Evolutionary conservation across 306 rosid species (phyloP).

Genomic region (Hippophae gyantsensis): DNA sequence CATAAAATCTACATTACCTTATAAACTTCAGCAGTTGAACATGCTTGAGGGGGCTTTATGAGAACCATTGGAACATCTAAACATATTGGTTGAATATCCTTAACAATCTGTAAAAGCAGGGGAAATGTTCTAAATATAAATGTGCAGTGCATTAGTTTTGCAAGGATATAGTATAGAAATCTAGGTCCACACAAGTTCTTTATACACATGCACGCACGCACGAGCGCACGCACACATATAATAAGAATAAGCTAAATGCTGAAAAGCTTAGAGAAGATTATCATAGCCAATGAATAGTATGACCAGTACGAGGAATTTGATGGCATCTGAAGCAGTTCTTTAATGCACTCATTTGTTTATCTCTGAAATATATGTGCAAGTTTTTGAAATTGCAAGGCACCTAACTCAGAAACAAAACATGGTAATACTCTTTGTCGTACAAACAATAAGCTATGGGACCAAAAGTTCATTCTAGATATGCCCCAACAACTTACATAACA

Average conservation of each 20-base stretch:
- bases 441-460: neutral
- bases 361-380: neutral
- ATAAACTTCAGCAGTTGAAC: conserved; percentile 91
- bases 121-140: conserved; percentile 17
- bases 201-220: too few species aligned
- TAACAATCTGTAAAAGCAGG: conserved; percentile 50
- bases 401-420: neutral
- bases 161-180: neutral
- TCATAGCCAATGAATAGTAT: too few species aligned
- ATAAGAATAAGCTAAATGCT: too few species aligned
- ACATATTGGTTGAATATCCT: conserved; percentile 56
- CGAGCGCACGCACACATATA: too few species aligned
- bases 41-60: conserved; percentile 84
- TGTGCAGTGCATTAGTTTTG: conserved; percentile 9
- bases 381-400: neutral
- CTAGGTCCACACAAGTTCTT: too few species aligned
- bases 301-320: too few species aligned
- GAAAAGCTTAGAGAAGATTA: too few species aligned
- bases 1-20: conserved; percentile 46
- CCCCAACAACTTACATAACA: neutral
- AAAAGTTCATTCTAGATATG: neutral
- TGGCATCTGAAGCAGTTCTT: too few species aligned
- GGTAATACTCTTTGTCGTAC: neutral
- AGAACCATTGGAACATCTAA: conserved; percentile 85
- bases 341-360: too few species aligned